Conservation (phyloP, 1,284 basidiomycete genomes). For the Stereum hirsutum region DNA sequence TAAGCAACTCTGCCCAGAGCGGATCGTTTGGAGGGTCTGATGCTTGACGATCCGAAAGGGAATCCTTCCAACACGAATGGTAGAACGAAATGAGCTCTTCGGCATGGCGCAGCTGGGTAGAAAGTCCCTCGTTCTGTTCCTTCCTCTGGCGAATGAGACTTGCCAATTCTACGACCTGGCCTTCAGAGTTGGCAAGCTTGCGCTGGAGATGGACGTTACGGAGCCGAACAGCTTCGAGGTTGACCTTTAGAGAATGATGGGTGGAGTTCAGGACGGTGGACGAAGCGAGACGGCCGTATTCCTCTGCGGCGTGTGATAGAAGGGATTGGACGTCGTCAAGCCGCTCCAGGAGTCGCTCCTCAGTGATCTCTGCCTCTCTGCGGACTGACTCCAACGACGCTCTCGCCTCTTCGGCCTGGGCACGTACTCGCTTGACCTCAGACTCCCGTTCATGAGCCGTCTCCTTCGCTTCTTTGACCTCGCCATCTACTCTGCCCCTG, state of each 20-base stretch:
- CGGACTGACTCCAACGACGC: conserved; percentile 16
- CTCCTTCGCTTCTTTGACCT: conserved; percentile 25
- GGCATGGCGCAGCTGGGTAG: conserved; percentile 29
- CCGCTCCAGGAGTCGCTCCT: conserved; percentile 36
- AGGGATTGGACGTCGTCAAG: conserved; percentile 37
- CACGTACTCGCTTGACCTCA: conserved; percentile 21
- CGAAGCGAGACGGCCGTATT: conserved; percentile 50
- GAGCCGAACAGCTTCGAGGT: conserved; percentile 30
- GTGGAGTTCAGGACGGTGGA: conserved; percentile 32
- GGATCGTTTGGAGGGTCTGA: background rate
- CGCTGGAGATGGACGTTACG: conserved; percentile 47
- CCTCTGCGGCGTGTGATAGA: conserved; percentile 38
- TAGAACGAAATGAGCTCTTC: conserved; percentile 31
- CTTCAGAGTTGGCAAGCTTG: conserved; percentile 58
- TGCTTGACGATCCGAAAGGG: background rate
- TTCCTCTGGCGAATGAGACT: conserved; percentile 48
- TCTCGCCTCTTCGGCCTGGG: conserved; percentile 24
- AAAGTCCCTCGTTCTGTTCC: conserved; percentile 40
- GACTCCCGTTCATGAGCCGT: conserved; percentile 25
- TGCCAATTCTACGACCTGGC: conserved; percentile 56
- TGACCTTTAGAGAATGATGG: conserved; percentile 34
- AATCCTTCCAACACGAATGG: conserved; percentile 15
- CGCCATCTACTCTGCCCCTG: conserved; percentile 33
- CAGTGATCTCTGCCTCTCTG: conserved; percentile 20
- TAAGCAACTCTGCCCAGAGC: conserved; percentile 3